A percentile compares a stretch with the other conserved stretches of the same genome.
phyloP scores from a whole-genome alignment of 805 yeast genomes.

The Suhomyces prunicola region DNA sequence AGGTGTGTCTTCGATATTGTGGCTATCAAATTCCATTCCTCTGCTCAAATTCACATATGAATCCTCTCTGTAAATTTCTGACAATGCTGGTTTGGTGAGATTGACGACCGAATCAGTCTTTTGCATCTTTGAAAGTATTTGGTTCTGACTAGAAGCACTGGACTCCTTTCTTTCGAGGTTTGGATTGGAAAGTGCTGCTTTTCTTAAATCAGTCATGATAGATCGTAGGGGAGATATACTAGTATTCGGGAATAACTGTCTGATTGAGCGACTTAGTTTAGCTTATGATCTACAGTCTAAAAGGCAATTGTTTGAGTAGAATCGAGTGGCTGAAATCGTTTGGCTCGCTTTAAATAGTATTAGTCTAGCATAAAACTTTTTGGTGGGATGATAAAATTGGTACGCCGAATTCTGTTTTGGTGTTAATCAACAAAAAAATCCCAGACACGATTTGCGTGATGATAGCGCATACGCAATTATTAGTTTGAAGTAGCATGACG shows the following conservation, averaged over 20 bases:
- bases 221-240: not conserved
- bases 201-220: constrained; percentile 14
- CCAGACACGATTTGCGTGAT: not conserved
- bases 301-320: not conserved
- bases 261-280: not conserved
- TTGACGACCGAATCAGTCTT: constrained; percentile 43
- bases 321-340: not conserved
- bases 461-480: not conserved
- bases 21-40: constrained; percentile 14
- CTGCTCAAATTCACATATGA: constrained; percentile 34
- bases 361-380: not conserved
- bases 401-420: not conserved
- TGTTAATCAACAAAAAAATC: not conserved
- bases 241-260: not conserved
- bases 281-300: not conserved
- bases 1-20: not conserved
- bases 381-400: not conserved
- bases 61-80: constrained; percentile 48
- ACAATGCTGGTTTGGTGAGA: constrained; percentile 50
- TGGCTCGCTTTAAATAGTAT: not conserved
- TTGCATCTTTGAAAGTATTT: constrained; percentile 24
- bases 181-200: constrained; percentile 16
- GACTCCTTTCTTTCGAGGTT: constrained; percentile 13
- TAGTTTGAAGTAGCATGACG: not conserved
- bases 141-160: constrained; percentile 6